A percentile compares a stretch with the other conserved stretches of the same genome.
Evolutionary conservation across 192 early-diverging fungal genomes (phyloP).

Genomic region (Pilaira anomala): DNA sequence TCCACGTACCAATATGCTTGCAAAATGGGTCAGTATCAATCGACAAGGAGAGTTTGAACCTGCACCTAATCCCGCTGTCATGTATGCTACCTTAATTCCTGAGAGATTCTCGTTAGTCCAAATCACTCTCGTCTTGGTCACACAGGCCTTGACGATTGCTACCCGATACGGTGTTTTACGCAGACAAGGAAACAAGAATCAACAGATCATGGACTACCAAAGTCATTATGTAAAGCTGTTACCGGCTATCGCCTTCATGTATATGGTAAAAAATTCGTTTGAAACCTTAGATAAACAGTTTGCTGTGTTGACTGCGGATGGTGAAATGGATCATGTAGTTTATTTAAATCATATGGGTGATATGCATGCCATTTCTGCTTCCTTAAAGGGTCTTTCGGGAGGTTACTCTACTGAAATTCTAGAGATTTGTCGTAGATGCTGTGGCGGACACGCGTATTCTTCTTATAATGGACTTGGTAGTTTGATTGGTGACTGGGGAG

Average conservation of each 20-base stretch:
- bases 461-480: constrained; percentile 62
- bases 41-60: constrained; percentile 49
- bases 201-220: constrained; percentile 67
- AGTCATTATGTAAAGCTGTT: constrained; percentile 56
- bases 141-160: constrained; percentile 57
- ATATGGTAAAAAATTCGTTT: constrained; percentile 31
- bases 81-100: constrained; percentile 61
- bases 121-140: constrained; percentile 38
- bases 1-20: constrained; percentile 54
- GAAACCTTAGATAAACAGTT: constrained; percentile 17
- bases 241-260: constrained; percentile 51
- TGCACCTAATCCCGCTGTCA: constrained; percentile 52
- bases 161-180: constrained; percentile 59
- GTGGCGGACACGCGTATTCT: constrained; percentile 67
- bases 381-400: constrained; percentile 48
- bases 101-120: constrained; percentile 55
- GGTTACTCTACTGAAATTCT: constrained; percentile 52
- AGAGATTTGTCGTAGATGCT: constrained; percentile 49
- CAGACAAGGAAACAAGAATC: constrained; percentile 57
- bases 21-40: constrained; percentile 52
- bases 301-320: constrained; percentile 37
- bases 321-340: constrained; percentile 44
- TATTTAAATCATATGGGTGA: constrained; percentile 51
- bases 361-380: constrained; percentile 54
- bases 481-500: constrained; percentile 58